A percentile compares a stretch with the other conserved stretches of the same genome.
These are phyloP conservation scores for Aotearoamyces nothofagi DNA, from an alignment of 2,329 filamentous ascomycete genomes.

Conservation along the genomic window DNA sequence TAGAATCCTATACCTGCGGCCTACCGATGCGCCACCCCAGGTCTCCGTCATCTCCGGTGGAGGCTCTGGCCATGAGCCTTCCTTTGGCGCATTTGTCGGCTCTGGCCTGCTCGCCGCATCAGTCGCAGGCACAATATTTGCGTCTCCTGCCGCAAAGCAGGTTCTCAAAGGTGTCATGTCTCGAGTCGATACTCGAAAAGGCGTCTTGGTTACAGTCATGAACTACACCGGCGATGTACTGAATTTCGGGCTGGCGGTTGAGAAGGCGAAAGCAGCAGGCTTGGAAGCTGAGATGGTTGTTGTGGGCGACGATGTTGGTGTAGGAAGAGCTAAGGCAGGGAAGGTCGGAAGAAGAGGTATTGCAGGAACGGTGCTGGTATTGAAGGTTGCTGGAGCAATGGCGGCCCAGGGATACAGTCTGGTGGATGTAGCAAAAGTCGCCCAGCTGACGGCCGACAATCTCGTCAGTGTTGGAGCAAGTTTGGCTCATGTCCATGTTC, in stretches of 20 bases:
- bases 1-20: conserved; percentile 72
- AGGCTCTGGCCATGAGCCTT: conserved; percentile 81
- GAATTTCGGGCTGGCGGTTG: conserved; percentile 86
- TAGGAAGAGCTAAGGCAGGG: conserved; percentile 67
- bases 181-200: conserved; percentile 54
- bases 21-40: conserved; percentile 33
- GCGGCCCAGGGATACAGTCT: conserved; percentile 55
- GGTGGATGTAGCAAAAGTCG: conserved; percentile 57
- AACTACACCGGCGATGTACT: conserved; percentile 86
- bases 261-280: conserved; percentile 75
- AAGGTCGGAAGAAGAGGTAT: conserved; percentile 88
- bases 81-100: conserved; percentile 76
- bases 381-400: conserved; percentile 77
- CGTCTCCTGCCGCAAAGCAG: conserved; percentile 68
- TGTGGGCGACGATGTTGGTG: conserved; percentile 83
- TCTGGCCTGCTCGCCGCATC: conserved; percentile 65
- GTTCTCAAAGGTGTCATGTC: conserved; percentile 61
- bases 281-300: conserved; percentile 76
- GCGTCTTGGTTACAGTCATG: conserved; percentile 85
- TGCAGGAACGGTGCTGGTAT: conserved; percentile 79
- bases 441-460: conserved; percentile 57
- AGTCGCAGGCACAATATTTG: conserved; percentile 79
- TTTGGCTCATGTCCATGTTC: conserved; percentile 84
- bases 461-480: conserved; percentile 76
- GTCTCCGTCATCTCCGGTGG: conserved; percentile 81